Evolutionary conservation across 2,329 filamentous ascomycete genomes (phyloP).

Genomic region (Talaromyces marneffei): DNA sequence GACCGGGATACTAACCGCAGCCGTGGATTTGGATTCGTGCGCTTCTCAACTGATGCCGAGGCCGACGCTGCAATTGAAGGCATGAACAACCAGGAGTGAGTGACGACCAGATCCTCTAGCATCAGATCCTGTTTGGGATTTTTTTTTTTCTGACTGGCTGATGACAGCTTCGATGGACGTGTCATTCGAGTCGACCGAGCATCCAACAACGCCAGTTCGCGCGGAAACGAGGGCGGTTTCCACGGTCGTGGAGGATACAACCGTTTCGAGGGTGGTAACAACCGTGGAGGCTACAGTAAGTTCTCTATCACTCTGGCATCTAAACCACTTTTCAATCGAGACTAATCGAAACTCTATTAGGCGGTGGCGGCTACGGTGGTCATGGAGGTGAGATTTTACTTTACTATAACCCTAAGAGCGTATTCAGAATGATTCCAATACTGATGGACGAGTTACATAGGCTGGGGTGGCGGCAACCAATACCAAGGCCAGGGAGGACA

Average conservation of each 20-base stretch:
- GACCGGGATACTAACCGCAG: constrained; percentile 94
- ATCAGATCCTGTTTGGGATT: constrained; percentile 1
- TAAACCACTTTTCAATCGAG: constrained; percentile 8
- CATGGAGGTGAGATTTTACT: constrained; percentile 13
- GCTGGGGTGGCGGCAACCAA: constrained; percentile 16
- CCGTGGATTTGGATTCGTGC: constrained; percentile 95
- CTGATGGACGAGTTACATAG: constrained; percentile 7
- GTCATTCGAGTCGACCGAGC: constrained; percentile 94
- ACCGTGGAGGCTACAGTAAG: constrained; percentile 31
- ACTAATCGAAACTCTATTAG: constrained; percentile 13
- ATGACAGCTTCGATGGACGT: constrained; percentile 78
- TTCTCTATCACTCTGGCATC: constrained; percentile 17
- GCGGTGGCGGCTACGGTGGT: constrained; percentile 23
- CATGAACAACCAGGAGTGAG: constrained; percentile 64
- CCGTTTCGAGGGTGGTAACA: constrained; percentile 31
- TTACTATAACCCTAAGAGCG: too few relatives aligned
- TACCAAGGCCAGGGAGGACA: constrained; percentile 14
- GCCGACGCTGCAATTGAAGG: constrained; percentile 38
- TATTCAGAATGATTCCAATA: not conserved
- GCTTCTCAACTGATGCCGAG: constrained; percentile 56
- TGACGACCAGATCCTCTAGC: not conserved
- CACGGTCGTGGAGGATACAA: constrained; percentile 44
- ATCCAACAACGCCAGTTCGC: constrained; percentile 66
- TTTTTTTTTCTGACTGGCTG: constrained; percentile 20
- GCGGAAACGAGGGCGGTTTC: constrained; percentile 43